Evolutionary conservation across 2,329 filamentous ascomycete species (phyloP), one percentile per base, ranked within the genome.

Genomic region (Chaetomiaceae sp.): DNA sequence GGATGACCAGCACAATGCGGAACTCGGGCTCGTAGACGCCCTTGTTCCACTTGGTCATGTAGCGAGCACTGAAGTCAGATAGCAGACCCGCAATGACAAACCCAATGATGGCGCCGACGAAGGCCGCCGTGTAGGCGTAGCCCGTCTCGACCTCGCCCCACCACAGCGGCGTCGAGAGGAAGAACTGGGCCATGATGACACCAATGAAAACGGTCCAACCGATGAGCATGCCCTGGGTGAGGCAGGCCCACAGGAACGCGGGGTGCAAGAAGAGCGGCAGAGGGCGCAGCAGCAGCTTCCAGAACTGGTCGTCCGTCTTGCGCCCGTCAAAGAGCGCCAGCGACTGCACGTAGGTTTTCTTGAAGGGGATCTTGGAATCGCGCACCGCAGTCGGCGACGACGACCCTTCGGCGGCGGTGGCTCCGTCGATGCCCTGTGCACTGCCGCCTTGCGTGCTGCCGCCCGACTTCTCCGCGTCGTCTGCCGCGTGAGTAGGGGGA

Each of bases 121-220:
- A 95, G 2, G 90, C 84, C 0, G 86, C 87, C 0, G 84, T 83
- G 67, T 96, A 95, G 47, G 88, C 79, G 63, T 91, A 89, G n/a
- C 90, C 90, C 1, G 86, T 88, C 59, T 86, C 69, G 42, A 87
- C 80, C 66, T 93, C 83, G 57, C 80, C 73, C 77, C 90, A 95
- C 71, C 81, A 93, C 33, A 90, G 78, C 1, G 88, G 87, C 2
- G 84, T 83, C 2, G 84, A 83, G 38, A 94, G 75, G 68, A 93
- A 91, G 55, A 94, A 83, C 49, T 83, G 79, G n/a, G 83, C 85
- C 37, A 94, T 70, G 55, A 93, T 81, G 50, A 93, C 84, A 47
- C 87, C 86, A 54, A 95, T 91, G 60, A 96, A 88, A 14, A 96
- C 87, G 1, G 90, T 95, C 90, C 91, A 97, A 54, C 90, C 91